Evolutionary conservation across 805 yeast genomes (phyloP).

Genomic region (Lipomyces oligophaga): DNA sequence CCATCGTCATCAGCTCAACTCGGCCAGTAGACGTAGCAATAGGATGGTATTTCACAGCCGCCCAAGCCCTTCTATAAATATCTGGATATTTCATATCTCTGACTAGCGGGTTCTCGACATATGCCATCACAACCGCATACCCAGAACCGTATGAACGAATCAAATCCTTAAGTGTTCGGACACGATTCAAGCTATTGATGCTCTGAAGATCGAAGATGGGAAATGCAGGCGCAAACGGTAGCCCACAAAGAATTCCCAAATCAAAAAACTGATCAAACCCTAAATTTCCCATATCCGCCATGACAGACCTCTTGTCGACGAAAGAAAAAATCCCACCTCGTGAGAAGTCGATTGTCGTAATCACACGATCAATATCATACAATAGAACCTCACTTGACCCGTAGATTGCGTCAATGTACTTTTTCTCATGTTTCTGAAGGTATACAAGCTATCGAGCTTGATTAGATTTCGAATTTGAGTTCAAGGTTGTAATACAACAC

Average conservation of each 20-base stretch:
- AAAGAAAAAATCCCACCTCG: slow-evolving; percentile 63
- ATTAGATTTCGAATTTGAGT: not conserved
- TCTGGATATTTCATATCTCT: slow-evolving; percentile 37
- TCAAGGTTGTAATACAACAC: not conserved
- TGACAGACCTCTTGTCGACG: slow-evolving; percentile 54
- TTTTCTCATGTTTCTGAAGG: slow-evolving; percentile 47
- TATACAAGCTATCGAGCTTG: slow-evolving; percentile 57
- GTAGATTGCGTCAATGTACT: slow-evolving; percentile 66
- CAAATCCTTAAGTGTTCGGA: slow-evolving; percentile 34
- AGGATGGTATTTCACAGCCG: slow-evolving; percentile 69
- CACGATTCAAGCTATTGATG: slow-evolving; percentile 16
- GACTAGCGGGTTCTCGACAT: slow-evolving; percentile 15
- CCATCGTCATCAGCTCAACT: slow-evolving; percentile 56
- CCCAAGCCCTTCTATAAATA: slow-evolving; percentile 61
- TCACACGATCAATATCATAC: slow-evolving; percentile 62
- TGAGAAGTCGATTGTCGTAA: slow-evolving; percentile 65
- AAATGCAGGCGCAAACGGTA: slow-evolving; percentile 68
- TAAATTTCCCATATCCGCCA: slow-evolving; percentile 55
- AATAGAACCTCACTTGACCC: slow-evolving; percentile 81
- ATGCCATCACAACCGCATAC: slow-evolving; percentile 33
- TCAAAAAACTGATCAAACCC: slow-evolving; percentile 69
- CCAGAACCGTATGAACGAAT: slow-evolving; percentile 34
- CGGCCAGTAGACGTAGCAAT: slow-evolving; percentile 65
- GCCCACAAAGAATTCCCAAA: slow-evolving; percentile 73
- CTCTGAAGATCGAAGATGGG: slow-evolving; percentile 39